Evolutionary conservation across 768 basidiomycete genomes (phyloP).

Genomic region (Amanita jacksonii): DNA sequence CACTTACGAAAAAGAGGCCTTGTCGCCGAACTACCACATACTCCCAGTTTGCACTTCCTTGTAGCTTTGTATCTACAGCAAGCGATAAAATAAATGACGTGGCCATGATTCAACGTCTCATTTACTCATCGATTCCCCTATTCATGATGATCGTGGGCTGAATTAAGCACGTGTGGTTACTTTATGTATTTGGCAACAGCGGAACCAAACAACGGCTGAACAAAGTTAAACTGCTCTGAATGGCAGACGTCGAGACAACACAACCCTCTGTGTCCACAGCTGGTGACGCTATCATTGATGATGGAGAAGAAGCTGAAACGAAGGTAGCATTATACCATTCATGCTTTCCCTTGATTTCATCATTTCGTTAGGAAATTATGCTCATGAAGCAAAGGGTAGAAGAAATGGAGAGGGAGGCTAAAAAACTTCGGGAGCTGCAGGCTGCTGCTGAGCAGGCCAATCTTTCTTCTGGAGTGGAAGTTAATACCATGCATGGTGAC

Average conservation of each 20-base stretch:
- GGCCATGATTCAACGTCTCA: no score
- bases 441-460: slow-evolving; percentile 60
- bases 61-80: no score
- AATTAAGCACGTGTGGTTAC: no score
- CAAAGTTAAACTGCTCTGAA: no score
- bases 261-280: slow-evolving; percentile 27
- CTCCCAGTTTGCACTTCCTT: no score
- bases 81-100: no score
- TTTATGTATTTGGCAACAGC: no score
- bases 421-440: slow-evolving; percentile 79
- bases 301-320: slow-evolving; percentile 56
- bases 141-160: no score
- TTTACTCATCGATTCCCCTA: no score
- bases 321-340: slow-evolving; percentile 30
- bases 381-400: slow-evolving; percentile 89
- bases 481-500: slow-evolving; percentile 46
- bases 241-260: slow-evolving; percentile 45
- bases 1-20: no score
- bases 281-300: slow-evolving; percentile 35
- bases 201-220: slow-evolving; percentile 10
- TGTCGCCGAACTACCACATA: no score
- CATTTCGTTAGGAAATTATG: slow-evolving; percentile 59
- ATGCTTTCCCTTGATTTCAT: slow-evolving; percentile 11
- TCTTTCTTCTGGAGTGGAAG: slow-evolving; percentile 36
- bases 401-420: slow-evolving; percentile 90